phyloP scores from a whole-genome alignment of 305 asterid species.

The Plantago rigida region DNA sequence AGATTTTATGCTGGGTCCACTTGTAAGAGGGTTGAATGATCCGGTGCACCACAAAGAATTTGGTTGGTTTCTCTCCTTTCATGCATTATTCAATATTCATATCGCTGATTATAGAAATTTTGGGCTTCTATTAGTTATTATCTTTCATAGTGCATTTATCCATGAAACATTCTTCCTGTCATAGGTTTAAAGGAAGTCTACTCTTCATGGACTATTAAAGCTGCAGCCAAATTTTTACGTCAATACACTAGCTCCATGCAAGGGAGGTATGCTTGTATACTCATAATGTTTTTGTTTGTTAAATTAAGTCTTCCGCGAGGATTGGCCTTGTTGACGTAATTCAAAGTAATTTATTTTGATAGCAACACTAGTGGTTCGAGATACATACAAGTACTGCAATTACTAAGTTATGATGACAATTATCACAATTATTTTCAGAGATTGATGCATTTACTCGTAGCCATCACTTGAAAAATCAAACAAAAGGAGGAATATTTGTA shows the following conservation, averaged over 20 bases:
- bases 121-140: constrained; percentile 12
- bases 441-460: too few species aligned
- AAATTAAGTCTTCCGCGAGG: constrained; percentile 12
- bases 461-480: too few species aligned
- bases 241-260: constrained; percentile 55
- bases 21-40: constrained; percentile 72
- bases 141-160: constrained; percentile 17
- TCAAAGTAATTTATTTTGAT: neutral
- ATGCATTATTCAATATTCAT: constrained; percentile 1
- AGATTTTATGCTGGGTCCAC: constrained; percentile 70
- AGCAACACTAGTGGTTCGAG: neutral
- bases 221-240: constrained; percentile 55
- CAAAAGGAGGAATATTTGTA: too few species aligned
- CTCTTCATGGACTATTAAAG: constrained; percentile 59
- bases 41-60: constrained; percentile 86
- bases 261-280: constrained; percentile 40
- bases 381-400: too few species aligned
- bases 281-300: constrained; percentile 14
- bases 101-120: constrained; percentile 6
- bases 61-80: constrained; percentile 47
- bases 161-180: constrained; percentile 13
- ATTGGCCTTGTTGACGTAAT: constrained; percentile 3
- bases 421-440: too few species aligned
- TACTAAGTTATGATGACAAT: too few species aligned
- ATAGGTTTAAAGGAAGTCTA: constrained; percentile 73